Evolutionary conservation across 1,284 basidiomycete genomes (phyloP).

Genomic region (Trichosporon faecale): DNA sequence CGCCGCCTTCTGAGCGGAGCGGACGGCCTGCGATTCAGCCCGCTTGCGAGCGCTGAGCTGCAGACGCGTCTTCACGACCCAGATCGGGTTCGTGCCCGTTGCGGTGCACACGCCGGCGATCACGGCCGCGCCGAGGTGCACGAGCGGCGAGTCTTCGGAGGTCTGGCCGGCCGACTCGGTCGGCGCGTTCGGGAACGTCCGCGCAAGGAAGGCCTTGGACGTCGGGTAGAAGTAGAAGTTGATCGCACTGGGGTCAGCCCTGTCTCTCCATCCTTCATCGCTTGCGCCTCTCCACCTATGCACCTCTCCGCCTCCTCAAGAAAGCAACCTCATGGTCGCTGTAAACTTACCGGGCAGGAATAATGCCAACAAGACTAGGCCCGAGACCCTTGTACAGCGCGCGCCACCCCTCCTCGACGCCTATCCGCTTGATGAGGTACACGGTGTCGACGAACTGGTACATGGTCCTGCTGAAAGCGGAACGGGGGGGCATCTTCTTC

Average conservation of each 20-base stretch:
- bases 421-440: slow-evolving; percentile 83
- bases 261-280: not conserved
- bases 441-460: slow-evolving; percentile 95
- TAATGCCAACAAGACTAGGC: slow-evolving; percentile 88
- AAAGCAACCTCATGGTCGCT: too few species aligned
- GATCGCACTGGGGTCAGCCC: slow-evolving; percentile 60
- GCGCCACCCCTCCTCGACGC: slow-evolving; percentile 80
- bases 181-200: slow-evolving; percentile 59
- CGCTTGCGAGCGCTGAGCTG: slow-evolving; percentile 58
- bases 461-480: slow-evolving; percentile 60
- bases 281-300: too few species aligned
- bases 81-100: slow-evolving; percentile 94
- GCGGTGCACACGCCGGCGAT: slow-evolving; percentile 79
- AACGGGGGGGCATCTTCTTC: slow-evolving; percentile 28
- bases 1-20: slow-evolving; percentile 2
- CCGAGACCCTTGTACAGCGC: slow-evolving; percentile 94
- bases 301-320: too few species aligned
- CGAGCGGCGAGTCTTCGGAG: slow-evolving; percentile 75
- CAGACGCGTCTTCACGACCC: slow-evolving; percentile 94
- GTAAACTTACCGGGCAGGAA: slow-evolving; percentile 71
- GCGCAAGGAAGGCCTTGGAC: slow-evolving; percentile 85
- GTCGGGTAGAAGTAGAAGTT: slow-evolving; percentile 99
- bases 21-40: slow-evolving; percentile 14
- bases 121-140: slow-evolving; percentile 84
- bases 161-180: slow-evolving; percentile 57